Base-by-base conservation (phyloP, 2,329 filamentous ascomycete species). In the Hypomyces perniciosus region DNA sequence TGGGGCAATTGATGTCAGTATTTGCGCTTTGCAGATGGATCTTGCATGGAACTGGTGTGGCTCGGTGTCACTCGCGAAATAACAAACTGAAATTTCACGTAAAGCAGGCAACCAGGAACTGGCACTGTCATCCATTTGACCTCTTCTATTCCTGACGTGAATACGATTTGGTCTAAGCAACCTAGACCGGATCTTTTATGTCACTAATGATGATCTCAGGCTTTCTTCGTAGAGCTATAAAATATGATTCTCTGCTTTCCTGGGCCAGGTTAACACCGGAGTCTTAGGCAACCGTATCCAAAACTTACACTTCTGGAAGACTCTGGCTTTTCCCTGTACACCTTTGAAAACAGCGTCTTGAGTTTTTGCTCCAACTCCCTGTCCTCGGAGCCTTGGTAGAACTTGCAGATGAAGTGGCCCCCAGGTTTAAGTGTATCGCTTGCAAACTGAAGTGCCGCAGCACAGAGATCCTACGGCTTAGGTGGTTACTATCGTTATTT, bases 391-490 rank as follows among this genome's bases (percentile, higher is more conserved):
- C 93, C 93, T 67, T 95, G 89, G 68, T 97, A 99, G 69, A 95
- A 99, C 69, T 99, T 99, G 79, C 92, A 96, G 41, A 99, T 80
- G 61, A 99, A 96, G 66, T 95, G 86, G 2, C 95, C 93, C 20
- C 89, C 90, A 4, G 80, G 71, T 59, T 81, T 85, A 26, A 99
- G 77, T 6, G 89, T 93, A 59, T 96, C 89, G 68, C 84, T 88
- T 46, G 86, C 84, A 70, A 99, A 99, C 10, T 78, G 76, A 40
- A 99, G 75, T 4, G 93, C 93, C 27, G 92, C 89, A 56, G 79
- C 73, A 69, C 93, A 99, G 38, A 99, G 83, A 66, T 96, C 90
- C 93, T 97, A 38, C 20, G 20, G 20, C 20, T 20, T 20, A 20
- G 20, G 4, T 27, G 20, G 28, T 2, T 30, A 31, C n/a, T 8